phyloP scores from a whole-genome alignment of 2,329 filamentous ascomycete species.

The Blastomyces parvus region DNA sequence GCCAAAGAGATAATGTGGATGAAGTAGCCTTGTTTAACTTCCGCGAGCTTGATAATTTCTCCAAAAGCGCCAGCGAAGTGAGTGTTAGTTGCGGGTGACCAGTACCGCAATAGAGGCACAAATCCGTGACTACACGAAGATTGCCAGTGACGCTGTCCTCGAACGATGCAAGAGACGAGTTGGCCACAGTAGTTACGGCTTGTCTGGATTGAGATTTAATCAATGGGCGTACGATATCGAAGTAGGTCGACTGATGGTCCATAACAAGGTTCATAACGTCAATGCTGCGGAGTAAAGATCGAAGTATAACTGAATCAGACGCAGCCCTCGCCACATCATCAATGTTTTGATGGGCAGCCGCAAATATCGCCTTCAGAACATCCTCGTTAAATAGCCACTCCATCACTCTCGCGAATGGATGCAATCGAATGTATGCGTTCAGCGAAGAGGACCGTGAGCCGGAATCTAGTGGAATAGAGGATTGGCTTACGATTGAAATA shows the following conservation, averaged over 20 bases:
- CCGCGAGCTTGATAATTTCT: constrained; percentile 74
- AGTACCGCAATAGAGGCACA: constrained; percentile 79
- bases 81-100: constrained; percentile 73
- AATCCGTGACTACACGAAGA: constrained; percentile 65
- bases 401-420: constrained; percentile 91
- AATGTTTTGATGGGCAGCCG: constrained; percentile 66
- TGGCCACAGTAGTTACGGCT: constrained; percentile 55
- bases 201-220: constrained; percentile 57
- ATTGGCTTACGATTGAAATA: constrained; percentile 72
- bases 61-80: constrained; percentile 68
- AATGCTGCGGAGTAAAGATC: constrained; percentile 68
- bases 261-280: constrained; percentile 75
- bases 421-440: constrained; percentile 69
- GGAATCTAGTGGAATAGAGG: constrained; percentile 63
- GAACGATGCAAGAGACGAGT: constrained; percentile 72
- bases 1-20: constrained; percentile 51
- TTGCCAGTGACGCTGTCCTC: constrained; percentile 84
- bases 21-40: constrained; percentile 65
- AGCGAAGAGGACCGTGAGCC: constrained; percentile 62
- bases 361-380: constrained; percentile 69
- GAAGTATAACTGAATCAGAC: constrained; percentile 69
- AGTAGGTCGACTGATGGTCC: constrained; percentile 81
- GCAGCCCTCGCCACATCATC: constrained; percentile 61
- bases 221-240: constrained; percentile 74
- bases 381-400: constrained; percentile 97